These are phyloP conservation scores for Ogataea paraovalis DNA, from an alignment of 805 yeast species.

Conservation along the genomic window DNA sequence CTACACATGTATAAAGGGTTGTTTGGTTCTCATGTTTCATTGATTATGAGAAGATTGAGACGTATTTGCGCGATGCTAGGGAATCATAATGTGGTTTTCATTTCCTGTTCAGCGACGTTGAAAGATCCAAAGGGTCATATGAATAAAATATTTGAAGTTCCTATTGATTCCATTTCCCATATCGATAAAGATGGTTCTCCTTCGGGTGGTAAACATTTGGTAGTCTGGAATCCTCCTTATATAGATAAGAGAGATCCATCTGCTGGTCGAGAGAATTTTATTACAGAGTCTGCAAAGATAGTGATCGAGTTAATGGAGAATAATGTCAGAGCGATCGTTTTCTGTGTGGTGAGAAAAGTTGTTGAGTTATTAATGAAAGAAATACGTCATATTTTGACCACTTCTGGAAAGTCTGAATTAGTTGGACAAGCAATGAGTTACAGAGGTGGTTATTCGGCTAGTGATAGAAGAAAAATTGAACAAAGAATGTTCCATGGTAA, in stretches of 20 bases:
- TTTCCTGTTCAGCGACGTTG: conserved; percentile 94
- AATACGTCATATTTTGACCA: conserved; percentile 52
- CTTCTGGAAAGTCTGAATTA: conserved; percentile 41
- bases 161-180: conserved; percentile 45
- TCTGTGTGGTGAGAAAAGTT: conserved; percentile 79
- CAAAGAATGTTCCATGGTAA: conserved; percentile 85
- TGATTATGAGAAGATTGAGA: conserved; percentile 74
- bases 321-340: conserved; percentile 78
- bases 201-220: conserved; percentile 64
- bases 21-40: conserved; percentile 90
- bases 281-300: conserved; percentile 71
- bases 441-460: conserved; percentile 89
- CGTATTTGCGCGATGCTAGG: conserved; percentile 57
- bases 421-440: conserved; percentile 80
- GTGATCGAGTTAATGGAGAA: conserved; percentile 60
- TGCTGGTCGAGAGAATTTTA: conserved; percentile 64
- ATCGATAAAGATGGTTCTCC: conserved; percentile 86
- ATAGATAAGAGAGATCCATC: conserved; percentile 54
- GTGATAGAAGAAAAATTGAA: conserved; percentile 85
- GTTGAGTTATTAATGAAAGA: conserved; percentile 89
- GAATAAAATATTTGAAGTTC: conserved; percentile 67
- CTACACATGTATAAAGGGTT: conserved; percentile 85
- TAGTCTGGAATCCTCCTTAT: conserved; percentile 84
- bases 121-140: conserved; percentile 71
- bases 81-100: conserved; percentile 54